phyloP scores from a whole-genome alignment of 228 moss, liverwort and hornwort species.

The Sphagnum fallax region DNA sequence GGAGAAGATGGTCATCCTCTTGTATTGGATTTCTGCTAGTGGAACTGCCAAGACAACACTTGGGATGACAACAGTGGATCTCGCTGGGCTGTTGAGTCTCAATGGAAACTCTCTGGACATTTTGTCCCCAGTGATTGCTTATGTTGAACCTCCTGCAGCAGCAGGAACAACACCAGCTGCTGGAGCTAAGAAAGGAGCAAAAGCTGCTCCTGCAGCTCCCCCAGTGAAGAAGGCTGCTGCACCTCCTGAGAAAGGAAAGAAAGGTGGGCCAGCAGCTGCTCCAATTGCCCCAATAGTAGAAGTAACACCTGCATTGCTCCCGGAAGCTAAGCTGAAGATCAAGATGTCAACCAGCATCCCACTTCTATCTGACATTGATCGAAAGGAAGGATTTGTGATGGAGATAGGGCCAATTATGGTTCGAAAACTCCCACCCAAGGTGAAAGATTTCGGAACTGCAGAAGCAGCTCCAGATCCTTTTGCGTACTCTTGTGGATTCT shows the following conservation, averaged over 20 bases:
- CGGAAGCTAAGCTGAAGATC: constrained; percentile 40
- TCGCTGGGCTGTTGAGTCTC: constrained; percentile 32
- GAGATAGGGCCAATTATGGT: constrained; percentile 36
- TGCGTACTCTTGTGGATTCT: constrained; percentile 35
- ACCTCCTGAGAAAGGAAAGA: constrained; percentile 15
- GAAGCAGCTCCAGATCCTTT: constrained; percentile 40
- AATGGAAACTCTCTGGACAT: constrained; percentile 18
- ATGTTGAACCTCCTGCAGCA: constrained; percentile 13
- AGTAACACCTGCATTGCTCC: constrained; percentile 28
- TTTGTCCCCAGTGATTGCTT: constrained; percentile 21
- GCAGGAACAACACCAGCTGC: neutral
- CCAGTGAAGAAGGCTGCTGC: constrained; percentile 11
- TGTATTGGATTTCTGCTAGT: constrained; percentile 64
- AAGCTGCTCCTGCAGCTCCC: constrained; percentile 12
- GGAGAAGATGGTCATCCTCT: constrained; percentile 41
- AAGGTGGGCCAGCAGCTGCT: neutral
- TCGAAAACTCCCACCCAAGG: constrained; percentile 39
- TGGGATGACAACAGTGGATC: constrained; percentile 36
- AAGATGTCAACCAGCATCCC: constrained; percentile 39
- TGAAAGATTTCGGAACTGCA: constrained; percentile 32
- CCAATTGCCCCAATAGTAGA: constrained; percentile 4
- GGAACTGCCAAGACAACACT: constrained; percentile 35
- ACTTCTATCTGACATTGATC: constrained; percentile 47
- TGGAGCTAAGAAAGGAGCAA: constrained; percentile 7
- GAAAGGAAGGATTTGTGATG: constrained; percentile 43